Evolutionary conservation across 208 protist genomes (phyloP), one percentile per base, ranked within the genome.

Genomic region (Plasmodiophora brassicae): DNA sequence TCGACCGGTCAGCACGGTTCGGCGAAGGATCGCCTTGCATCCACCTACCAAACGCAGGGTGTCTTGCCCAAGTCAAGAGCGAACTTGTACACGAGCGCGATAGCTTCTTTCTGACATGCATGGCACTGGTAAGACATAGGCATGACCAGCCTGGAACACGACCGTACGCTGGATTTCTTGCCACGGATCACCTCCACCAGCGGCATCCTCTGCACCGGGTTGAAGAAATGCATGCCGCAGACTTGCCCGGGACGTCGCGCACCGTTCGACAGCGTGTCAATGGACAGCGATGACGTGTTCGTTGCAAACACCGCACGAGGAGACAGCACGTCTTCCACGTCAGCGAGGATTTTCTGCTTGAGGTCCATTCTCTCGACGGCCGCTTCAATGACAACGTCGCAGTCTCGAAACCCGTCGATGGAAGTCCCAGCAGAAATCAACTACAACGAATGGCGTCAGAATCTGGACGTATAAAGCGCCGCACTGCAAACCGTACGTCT

Each of bases 201-300:
- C 22, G 85, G 85, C 85, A 88, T 88, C 53, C 54, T 88, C 41
- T 78, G 14, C 32, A 88, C 46, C 10, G 85, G 85, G 54, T 88
- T 88, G 46, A 88, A 88, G 39, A 88, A 88, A 28, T 88, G 85
- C 50, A 88, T 88, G 5, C 84, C 84, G 25, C 45, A 60, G 5
- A 78, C 65, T 38, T 78, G 65, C 32, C n/a, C 14, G n/a, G 14
- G 65, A 44, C 65, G 5, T 5, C 14, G 20, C 41, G 65, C 32
- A 5, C 32, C 32, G 10, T 57, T 86, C 22, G 85, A 8, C 1
- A 88, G 46, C 5, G 28, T 36, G 38, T 32, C 28, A 32, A 88
- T 88, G 10, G 85, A 88, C 1, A 88, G 46, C 25, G 85, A 88
- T 1, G 46, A 85, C 44, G 85, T 88, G 54, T 88, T 88, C 14